A percentile compares a stretch with the other conserved stretches of the same genome.
Evolutionary conservation across 495 filamentous ascomycete genomes (phyloP).

Genomic region (Penicillium tannophilum): DNA sequence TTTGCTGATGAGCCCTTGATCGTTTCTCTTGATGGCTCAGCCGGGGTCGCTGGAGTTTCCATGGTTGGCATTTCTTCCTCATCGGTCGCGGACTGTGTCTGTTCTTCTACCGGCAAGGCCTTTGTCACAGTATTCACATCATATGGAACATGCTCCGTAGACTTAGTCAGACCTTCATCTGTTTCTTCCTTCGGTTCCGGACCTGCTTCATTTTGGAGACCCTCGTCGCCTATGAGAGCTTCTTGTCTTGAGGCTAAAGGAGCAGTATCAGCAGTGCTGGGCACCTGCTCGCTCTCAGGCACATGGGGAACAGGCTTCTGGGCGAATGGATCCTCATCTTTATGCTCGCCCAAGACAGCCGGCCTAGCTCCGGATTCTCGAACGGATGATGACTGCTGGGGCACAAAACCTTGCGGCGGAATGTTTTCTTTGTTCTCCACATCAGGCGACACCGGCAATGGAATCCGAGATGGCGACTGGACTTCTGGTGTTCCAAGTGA

Average conservation of each 20-base stretch:
- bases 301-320: background rate
- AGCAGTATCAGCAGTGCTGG: background rate
- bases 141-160: background rate
- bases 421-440: slow-evolving; percentile 29
- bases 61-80: background rate
- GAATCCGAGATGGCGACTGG: slow-evolving; percentile 7
- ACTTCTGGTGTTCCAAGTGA: slow-evolving; percentile 1
- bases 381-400: slow-evolving; percentile 3
- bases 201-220: background rate
- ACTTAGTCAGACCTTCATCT: background rate
- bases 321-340: slow-evolving; percentile 10
- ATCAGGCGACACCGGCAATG: slow-evolving; percentile 12
- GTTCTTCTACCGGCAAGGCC: background rate
- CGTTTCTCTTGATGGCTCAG: background rate
- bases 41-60: background rate
- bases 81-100: background rate
- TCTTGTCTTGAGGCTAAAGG: background rate
- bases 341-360: slow-evolving; percentile 14
- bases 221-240: background rate
- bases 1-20: background rate
- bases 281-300: background rate
- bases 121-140: background rate
- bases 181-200: background rate
- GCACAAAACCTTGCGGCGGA: slow-evolving; percentile 15
- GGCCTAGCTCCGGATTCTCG: slow-evolving; percentile 7